Evolutionary conservation across 768 basidiomycete species (phyloP).

Genomic region (Clavaria fumosa): DNA sequence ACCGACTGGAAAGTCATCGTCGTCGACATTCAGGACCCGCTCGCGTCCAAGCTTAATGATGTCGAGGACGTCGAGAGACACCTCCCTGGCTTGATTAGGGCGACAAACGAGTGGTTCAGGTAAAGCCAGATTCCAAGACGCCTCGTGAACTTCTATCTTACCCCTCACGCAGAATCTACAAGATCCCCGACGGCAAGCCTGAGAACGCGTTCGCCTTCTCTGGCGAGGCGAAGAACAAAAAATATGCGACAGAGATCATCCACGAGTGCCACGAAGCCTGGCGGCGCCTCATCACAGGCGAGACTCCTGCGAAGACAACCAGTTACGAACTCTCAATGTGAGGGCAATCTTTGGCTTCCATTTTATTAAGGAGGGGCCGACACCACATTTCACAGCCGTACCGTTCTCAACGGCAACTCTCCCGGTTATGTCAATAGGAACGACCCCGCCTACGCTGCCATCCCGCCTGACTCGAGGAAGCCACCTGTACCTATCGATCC

Average conservation of each 20-base stretch:
- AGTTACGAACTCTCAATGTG: slow-evolving; percentile 76
- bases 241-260: slow-evolving; percentile 97
- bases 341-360: no score
- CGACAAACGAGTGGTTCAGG: slow-evolving; percentile 99
- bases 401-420: slow-evolving; percentile 62
- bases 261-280: slow-evolving; percentile 98
- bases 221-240: slow-evolving; percentile 99
- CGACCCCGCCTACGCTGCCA: slow-evolving; percentile 43
- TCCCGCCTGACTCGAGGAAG: slow-evolving; percentile 71
- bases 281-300: slow-evolving; percentile 81
- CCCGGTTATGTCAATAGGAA: slow-evolving; percentile 48
- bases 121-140: slow-evolving; percentile 13
- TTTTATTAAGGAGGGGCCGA: neutral
- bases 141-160: neutral
- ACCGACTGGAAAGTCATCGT: slow-evolving; percentile 99
- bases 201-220: slow-evolving; percentile 99
- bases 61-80: slow-evolving; percentile 98
- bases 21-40: slow-evolving; percentile 89
- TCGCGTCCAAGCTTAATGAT: slow-evolving; percentile 93
- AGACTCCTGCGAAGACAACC: slow-evolving; percentile 55
- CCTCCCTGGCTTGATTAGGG: slow-evolving; percentile 89
- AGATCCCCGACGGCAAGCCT: slow-evolving; percentile 84
- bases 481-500: slow-evolving; percentile 83
- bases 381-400: slow-evolving; percentile 38
- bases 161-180: slow-evolving; percentile 61